Conservation (phyloP, 768 basidiomycete species). For the Kwoniella bestiolae region DNA sequence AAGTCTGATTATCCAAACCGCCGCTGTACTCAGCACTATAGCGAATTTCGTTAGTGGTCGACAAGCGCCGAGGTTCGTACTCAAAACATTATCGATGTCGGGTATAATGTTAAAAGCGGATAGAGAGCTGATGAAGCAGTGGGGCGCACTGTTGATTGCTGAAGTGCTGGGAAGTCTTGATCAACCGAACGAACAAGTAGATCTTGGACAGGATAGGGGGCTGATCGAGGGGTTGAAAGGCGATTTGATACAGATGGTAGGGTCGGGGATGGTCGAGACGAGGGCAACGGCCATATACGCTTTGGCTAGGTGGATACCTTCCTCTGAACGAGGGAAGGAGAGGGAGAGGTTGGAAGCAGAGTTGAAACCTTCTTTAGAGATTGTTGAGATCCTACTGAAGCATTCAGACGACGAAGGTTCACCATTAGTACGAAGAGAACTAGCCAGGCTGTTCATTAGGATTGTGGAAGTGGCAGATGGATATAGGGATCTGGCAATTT, state of each 20-base stretch:
- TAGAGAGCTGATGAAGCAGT: conserved; percentile 38
- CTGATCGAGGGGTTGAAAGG: conserved; percentile 19
- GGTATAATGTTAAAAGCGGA: conserved; percentile 31
- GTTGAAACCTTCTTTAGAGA: conserved; percentile 2
- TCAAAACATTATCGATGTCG: conserved; percentile 25
- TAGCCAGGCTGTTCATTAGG: conserved; percentile 29
- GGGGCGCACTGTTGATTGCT: conserved; percentile 48
- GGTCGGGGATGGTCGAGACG: conserved; percentile 33
- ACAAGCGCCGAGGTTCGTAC: conserved; percentile 24
- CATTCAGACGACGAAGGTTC: conserved; percentile 34
- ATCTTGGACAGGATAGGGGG: not conserved
- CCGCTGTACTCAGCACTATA: conserved; percentile 42
- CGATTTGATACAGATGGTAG: conserved; percentile 29
- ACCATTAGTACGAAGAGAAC: conserved; percentile 42
- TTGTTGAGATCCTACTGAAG: conserved; percentile 18
- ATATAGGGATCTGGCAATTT: conserved; percentile 30
- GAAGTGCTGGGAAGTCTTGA: conserved; percentile 34
- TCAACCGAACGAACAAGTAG: not conserved
- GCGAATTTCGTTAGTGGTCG: conserved; percentile 32
- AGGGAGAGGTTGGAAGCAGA: not conserved
- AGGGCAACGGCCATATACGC: conserved; percentile 46
- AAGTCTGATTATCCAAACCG: conserved; percentile 24
- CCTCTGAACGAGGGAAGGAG: not conserved
- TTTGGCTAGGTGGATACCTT: conserved; percentile 34
- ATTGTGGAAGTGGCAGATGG: conserved; percentile 20